These are phyloP conservation scores for Psidium guajava DNA, from an alignment of 345 rosid genomes.

Conservation along the genomic window DNA sequence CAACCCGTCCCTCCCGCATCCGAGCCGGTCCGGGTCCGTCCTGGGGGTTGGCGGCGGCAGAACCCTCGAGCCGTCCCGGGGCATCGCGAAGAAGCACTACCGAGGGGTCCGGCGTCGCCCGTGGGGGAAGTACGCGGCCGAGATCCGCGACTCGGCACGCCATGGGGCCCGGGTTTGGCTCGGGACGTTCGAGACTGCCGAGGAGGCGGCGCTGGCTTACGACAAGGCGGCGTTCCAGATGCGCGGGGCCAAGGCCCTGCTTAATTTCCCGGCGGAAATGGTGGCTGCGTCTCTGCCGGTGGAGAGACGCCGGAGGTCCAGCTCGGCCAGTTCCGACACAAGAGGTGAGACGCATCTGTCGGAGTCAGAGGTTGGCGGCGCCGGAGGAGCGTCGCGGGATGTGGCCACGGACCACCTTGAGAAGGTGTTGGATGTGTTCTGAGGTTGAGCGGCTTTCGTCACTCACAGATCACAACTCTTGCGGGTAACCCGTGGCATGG, in stretches of 20 bases:
- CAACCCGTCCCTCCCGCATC: not conserved
- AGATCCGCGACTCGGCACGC: conserved; percentile 44
- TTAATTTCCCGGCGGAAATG: conserved; percentile 38
- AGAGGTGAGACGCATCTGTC: not conserved
- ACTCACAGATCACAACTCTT: not conserved
- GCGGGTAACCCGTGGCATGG: not conserved
- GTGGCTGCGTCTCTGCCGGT: conserved; percentile 4
- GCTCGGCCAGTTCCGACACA: not conserved
- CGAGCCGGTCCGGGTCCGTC: not conserved
- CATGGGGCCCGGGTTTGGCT: conserved; percentile 47
- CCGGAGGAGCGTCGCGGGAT: not conserved
- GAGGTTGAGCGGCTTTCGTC: not conserved
- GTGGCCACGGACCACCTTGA: not conserved
- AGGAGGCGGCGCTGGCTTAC: conserved; percentile 57
- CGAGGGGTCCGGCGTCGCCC: conserved; percentile 59
- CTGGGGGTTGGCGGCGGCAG: not conserved
- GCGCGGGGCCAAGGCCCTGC: conserved; percentile 65
- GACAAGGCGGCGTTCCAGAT: conserved; percentile 49
- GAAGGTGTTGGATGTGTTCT: not conserved
- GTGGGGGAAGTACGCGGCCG: conserved; percentile 65
- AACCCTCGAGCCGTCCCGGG: conserved; percentile 12
- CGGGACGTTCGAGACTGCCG: conserved; percentile 50
- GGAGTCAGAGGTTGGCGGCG: not conserved
- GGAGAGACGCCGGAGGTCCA: not conserved
- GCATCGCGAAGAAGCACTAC: conserved; percentile 37